phyloP scores from a whole-genome alignment of 2,329 filamentous ascomycete species.

The Colletotrichum falcatum region DNA sequence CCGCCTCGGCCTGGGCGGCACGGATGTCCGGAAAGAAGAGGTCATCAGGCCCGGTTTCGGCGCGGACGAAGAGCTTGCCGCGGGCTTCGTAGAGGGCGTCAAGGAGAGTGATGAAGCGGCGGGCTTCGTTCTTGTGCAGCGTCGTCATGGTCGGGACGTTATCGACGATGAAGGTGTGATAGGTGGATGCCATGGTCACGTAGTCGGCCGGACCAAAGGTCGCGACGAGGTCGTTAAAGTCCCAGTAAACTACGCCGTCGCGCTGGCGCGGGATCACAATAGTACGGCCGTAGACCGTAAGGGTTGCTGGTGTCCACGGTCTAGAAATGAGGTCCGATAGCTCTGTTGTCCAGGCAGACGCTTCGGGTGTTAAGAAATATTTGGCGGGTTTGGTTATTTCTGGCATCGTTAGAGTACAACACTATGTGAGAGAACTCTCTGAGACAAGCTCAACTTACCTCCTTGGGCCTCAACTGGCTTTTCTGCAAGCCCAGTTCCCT shows the following conservation, averaged over 20 bases:
- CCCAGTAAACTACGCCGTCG: slow-evolving; percentile 71
- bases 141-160: slow-evolving; percentile 75
- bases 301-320: slow-evolving; percentile 57
- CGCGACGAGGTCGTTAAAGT: slow-evolving; percentile 76
- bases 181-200: slow-evolving; percentile 82
- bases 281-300: slow-evolving; percentile 72
- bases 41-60: slow-evolving; percentile 75
- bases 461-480: not conserved
- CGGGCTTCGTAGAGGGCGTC: slow-evolving; percentile 86
- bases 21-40: slow-evolving; percentile 79
- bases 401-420: not conserved
- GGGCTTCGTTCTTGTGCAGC: slow-evolving; percentile 82
- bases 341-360: slow-evolving; percentile 18
- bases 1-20: slow-evolving; percentile 21
- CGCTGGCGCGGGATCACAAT: slow-evolving; percentile 70
- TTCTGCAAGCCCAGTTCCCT: not conserved
- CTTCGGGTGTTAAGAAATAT: slow-evolving; percentile 31
- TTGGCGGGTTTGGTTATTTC: slow-evolving; percentile 32
- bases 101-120: slow-evolving; percentile 82
- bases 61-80: slow-evolving; percentile 79
- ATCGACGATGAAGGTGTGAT: slow-evolving; percentile 82
- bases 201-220: slow-evolving; percentile 84
- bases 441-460: slow-evolving; percentile 5
- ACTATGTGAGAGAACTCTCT: too few species aligned
- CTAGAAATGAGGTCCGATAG: slow-evolving; percentile 15